Evolutionary conservation across 306 rosid species (phyloP).

Genomic region (Sphenostylis stenocarpa): DNA sequence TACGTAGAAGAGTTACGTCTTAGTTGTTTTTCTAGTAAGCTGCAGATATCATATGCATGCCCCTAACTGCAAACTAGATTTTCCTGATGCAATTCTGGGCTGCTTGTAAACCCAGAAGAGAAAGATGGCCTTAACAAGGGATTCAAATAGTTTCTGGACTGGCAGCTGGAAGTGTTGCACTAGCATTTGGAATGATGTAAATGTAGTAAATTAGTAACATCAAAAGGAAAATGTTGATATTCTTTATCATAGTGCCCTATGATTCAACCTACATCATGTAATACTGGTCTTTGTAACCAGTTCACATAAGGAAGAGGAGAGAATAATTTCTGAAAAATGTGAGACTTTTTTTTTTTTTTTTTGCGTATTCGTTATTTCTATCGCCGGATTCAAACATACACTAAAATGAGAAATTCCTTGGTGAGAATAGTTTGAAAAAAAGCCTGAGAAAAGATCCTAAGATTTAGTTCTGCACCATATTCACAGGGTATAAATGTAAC

Average conservation of each 20-base stretch:
- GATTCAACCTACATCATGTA: neutral
- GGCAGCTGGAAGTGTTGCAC: neutral
- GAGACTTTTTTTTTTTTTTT: too few species aligned
- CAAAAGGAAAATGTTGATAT: neutral
- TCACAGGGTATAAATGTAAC: neutral
- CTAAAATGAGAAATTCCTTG: too few species aligned
- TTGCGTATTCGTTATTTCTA: too few species aligned
- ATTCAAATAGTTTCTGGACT: conserved; percentile 9
- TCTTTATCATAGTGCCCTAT: neutral
- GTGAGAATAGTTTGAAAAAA: neutral
- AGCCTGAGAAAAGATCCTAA: neutral
- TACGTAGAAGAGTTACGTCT: neutral
- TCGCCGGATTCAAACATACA: too few species aligned
- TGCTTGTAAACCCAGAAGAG: conserved; percentile 82
- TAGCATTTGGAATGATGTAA: neutral
- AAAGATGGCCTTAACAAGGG: conserved; percentile 71
- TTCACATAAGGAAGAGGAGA: too few species aligned
- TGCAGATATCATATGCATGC: conserved; percentile 37
- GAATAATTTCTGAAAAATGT: too few species aligned
- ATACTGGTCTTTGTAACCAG: too few species aligned
- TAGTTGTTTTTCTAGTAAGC: neutral
- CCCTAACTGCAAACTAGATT: conserved; percentile 62
- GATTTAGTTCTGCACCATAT: neutral
- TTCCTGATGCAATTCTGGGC: conserved; percentile 81
- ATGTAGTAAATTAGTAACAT: neutral